phyloP scores from a whole-genome alignment of 2,329 filamentous ascomycete genomes.

The Xylaria sp. region DNA sequence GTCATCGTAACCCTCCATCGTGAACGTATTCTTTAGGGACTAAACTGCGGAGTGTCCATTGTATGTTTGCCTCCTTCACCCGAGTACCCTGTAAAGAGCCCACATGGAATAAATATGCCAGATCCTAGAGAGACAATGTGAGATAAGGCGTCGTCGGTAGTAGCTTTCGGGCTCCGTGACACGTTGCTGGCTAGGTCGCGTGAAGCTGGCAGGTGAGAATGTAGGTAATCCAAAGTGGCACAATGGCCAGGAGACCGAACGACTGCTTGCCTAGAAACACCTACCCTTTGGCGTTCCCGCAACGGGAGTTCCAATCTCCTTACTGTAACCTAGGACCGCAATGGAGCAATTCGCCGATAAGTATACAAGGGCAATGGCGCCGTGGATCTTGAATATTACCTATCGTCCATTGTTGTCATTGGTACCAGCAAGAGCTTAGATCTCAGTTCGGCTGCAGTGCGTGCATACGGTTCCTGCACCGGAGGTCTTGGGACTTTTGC shows the following conservation, averaged over 20 bases:
- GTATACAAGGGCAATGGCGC: too few relatives aligned
- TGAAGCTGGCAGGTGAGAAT: not conserved
- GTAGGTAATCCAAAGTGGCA: too few relatives aligned
- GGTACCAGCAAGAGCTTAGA: not conserved
- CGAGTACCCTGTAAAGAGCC: not conserved
- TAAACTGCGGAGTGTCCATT: constrained; percentile 1
- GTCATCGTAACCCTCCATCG: constrained; percentile 30
- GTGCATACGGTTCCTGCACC: not conserved
- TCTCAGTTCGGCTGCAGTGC: not conserved
- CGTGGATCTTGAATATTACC: too few relatives aligned
- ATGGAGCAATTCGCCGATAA: not conserved
- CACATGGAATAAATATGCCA: constrained; percentile 1
- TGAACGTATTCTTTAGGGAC: constrained; percentile 1
- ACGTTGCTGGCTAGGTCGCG: not conserved
- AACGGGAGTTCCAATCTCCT: not conserved
- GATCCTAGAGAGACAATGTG: not conserved
- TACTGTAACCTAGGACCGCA: not conserved
- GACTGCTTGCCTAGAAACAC: too few relatives aligned
- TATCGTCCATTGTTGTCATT: not conserved
- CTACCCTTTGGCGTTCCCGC: too few relatives aligned
- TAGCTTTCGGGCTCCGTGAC: not conserved
- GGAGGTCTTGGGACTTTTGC: not conserved
- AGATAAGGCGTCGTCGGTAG: too few relatives aligned
- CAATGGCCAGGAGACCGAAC: too few relatives aligned
- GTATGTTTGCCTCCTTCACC: constrained; percentile 6